Evolutionary conservation across 257 asterid species (phyloP), one percentile per base, ranked within the genome.

Genomic region (Vinca minor): DNA sequence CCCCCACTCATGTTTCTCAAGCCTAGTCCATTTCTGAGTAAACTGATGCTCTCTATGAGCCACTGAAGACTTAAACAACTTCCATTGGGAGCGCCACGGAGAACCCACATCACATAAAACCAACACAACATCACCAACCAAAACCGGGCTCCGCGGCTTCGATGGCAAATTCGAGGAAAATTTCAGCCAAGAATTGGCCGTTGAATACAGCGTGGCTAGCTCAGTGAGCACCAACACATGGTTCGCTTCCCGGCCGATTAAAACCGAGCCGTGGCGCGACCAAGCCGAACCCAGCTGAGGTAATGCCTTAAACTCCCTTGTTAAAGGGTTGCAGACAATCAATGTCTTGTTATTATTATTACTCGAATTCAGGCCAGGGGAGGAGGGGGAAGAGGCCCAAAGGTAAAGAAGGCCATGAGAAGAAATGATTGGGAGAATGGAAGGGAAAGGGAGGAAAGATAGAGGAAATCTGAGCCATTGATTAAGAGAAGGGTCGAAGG

Each of bases 211-310:
- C 5, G 90, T 78, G 63, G 98, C 96, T 17, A 92, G 82, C 73
- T 92, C 98, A 12, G 96, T 92, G 68, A 92, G 88, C 15, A 92
- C 89, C 5, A 92, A 71, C 23, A 92, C 95, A 13, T 75, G 77
- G 60, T 71, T 74, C 0, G 75, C 77, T 12, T 92, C 79, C 20
- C 95, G 84, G 28, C 98, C 98, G 7, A 88, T 86, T 18, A 92
- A 36, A 46, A 92, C 98, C 2, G 96, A 86, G 65, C 96, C 98
- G 45, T 92, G 96, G 73, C 94, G 91, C 17, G 95, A 92, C 98
- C 98, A 92, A 42, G 98, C 98, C 0, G 96, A 88, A 64, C 98
- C 98, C 64, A 92, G 86, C 81, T 86, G 98, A 8, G 98, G 98
- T 5, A 92, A 85, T 65, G 81, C 83, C 64, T 66, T 85, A 55